A percentile compares a stretch with the other conserved stretches of the same genome.
phyloP scores from a whole-genome alignment of 192 early-diverging fungal genomes.

The Gaertneriomyces semiglobifer region DNA sequence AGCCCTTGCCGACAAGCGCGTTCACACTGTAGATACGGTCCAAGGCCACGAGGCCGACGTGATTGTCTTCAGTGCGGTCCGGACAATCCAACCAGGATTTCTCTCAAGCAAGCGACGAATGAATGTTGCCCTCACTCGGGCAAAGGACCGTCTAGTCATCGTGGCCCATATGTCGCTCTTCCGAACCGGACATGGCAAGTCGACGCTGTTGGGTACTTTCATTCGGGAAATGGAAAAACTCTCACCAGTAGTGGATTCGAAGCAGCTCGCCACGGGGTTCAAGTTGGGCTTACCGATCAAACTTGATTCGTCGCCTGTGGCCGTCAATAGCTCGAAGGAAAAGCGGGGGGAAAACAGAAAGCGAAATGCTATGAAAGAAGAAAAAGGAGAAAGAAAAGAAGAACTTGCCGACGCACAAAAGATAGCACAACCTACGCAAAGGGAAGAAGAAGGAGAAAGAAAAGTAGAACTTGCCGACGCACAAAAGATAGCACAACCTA shows the following conservation, averaged over 20 bases:
- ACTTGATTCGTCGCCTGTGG: neutral
- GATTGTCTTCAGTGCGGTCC: constrained; percentile 18
- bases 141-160: constrained; percentile 19
- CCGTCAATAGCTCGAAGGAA: neutral
- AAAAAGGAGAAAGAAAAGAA: neutral
- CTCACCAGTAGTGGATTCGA: constrained; percentile 8
- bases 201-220: constrained; percentile 11
- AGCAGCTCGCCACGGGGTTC: constrained; percentile 11
- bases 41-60: constrained; percentile 20
- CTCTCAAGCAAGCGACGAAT: constrained; percentile 17
- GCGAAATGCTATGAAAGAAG: neutral
- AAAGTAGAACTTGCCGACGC: too few species aligned
- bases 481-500: too few species aligned
- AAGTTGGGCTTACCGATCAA: constrained; percentile 11
- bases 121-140: constrained; percentile 18
- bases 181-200: constrained; percentile 13
- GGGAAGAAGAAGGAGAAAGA: neutral
- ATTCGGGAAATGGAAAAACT: constrained; percentile 12
- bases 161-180: constrained; percentile 15
- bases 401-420: too few species aligned
- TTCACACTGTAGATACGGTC: constrained; percentile 17
- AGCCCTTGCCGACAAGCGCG: constrained; percentile 1
- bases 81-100: constrained; percentile 12
- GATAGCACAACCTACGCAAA: too few species aligned
- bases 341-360: neutral